phyloP scores from a whole-genome alignment of 2,329 filamentous ascomycete species.

The Lachnellula cervina region DNA sequence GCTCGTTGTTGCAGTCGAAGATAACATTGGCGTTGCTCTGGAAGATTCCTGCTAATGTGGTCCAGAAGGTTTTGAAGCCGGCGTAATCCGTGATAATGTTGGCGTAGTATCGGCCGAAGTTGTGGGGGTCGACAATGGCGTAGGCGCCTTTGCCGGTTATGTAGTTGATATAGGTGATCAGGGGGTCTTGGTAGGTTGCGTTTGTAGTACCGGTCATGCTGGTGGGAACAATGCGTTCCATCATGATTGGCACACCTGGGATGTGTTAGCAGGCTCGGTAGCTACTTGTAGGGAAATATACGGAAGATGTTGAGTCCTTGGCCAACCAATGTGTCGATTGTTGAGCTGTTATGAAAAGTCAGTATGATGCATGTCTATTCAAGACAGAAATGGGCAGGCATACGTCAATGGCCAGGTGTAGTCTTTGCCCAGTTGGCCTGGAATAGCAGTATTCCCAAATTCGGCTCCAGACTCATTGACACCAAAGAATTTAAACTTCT shows the following conservation, averaged over 20 bases:
- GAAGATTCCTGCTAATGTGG: slow-evolving; percentile 35
- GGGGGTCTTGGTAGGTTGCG: slow-evolving; percentile 34
- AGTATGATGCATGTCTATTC: not conserved
- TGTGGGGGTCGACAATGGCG: slow-evolving; percentile 45
- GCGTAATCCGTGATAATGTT: slow-evolving; percentile 33
- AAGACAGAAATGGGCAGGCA: not conserved
- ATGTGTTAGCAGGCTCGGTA: slow-evolving; percentile 34
- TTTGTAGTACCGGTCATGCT: slow-evolving; percentile 42
- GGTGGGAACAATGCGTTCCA: slow-evolving; percentile 52
- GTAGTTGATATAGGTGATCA: slow-evolving; percentile 35
- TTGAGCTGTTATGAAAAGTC: slow-evolving; percentile 2
- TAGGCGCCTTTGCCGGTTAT: slow-evolving; percentile 43
- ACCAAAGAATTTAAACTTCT: slow-evolving; percentile 14
- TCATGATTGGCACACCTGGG: slow-evolving; percentile 37
- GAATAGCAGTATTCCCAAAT: slow-evolving; percentile 52
- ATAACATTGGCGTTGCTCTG: slow-evolving; percentile 33
- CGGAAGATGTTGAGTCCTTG: slow-evolving; percentile 24
- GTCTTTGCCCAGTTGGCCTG: slow-evolving; percentile 46
- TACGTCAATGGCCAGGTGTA: slow-evolving; percentile 54
- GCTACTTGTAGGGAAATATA: slow-evolving; percentile 23
- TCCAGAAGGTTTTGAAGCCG: slow-evolving; percentile 39
- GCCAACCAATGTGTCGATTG: slow-evolving; percentile 17
- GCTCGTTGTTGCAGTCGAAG: slow-evolving; percentile 43
- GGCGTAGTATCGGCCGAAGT: slow-evolving; percentile 45
- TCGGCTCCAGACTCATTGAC: slow-evolving; percentile 52